These are phyloP conservation scores for Pulchroboletus neoregius DNA, from an alignment of 1,284 basidiomycete genomes.

Conservation along the genomic window DNA sequence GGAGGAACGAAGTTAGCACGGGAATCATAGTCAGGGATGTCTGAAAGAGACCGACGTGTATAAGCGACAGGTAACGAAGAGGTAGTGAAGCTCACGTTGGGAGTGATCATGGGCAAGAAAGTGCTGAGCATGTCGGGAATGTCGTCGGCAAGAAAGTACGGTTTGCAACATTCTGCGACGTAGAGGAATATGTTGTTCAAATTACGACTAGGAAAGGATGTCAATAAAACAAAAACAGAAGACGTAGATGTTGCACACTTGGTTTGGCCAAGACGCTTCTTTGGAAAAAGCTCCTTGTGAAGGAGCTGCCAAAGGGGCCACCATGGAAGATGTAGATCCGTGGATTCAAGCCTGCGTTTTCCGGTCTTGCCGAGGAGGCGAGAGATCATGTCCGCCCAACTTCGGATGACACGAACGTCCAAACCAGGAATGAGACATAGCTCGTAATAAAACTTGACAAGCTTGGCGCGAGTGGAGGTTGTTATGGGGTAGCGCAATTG, in stretches of 20 bases:
- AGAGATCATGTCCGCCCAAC: slow-evolving; percentile 57
- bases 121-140: slow-evolving; percentile 87
- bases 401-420: slow-evolving; percentile 55
- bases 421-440: slow-evolving; percentile 79
- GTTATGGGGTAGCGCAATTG: slow-evolving; percentile 78
- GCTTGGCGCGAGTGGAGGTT: slow-evolving; percentile 69
- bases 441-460: slow-evolving; percentile 80
- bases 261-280: slow-evolving; percentile 40
- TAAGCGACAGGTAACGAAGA: not conserved
- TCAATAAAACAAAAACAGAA: slow-evolving; percentile 9
- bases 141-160: slow-evolving; percentile 89
- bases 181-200: slow-evolving; percentile 43
- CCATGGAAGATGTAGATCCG: slow-evolving; percentile 63
- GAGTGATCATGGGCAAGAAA: slow-evolving; percentile 51
- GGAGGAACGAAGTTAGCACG: slow-evolving; percentile 74
- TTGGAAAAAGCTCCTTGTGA: slow-evolving; percentile 60
- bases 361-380: slow-evolving; percentile 39
- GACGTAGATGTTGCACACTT: slow-evolving; percentile 47
- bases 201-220: slow-evolving; percentile 22
- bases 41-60: slow-evolving; percentile 34
- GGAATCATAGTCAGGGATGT: slow-evolving; percentile 64
- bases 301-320: slow-evolving; percentile 55
- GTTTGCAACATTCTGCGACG: slow-evolving; percentile 75
- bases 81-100: slow-evolving; percentile 22
- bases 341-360: slow-evolving; percentile 47